Evolutionary conservation across 75 land plant species (phyloP), one percentile per base, ranked within the genome.

Genomic region (Pinus albicaulis): DNA sequence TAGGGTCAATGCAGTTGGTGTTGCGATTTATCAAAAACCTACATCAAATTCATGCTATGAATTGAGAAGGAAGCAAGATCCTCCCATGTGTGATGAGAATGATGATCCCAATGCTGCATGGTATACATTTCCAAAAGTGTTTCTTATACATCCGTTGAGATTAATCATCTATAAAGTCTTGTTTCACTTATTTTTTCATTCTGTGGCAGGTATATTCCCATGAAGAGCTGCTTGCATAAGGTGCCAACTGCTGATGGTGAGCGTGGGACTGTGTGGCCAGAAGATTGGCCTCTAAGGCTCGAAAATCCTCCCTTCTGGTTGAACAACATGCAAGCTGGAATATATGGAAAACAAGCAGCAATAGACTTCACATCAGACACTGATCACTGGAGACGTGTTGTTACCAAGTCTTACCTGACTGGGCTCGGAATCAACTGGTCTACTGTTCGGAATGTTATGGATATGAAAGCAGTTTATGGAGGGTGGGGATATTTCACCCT

Each of bases 401-500:
- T 94, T 34, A 59, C 73, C 31, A 86, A 83, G 57, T 92, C 97
- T 7, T 94, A 94, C 81, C 87, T 88, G 36, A 73, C 57, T 63
- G 92, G 91, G 14, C 28, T 94, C 68, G 92, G 92, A 28, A 85
- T 94, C 71, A 87, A 94, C 62, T 94, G 97, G 97, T 78, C 86
- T 58, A 84, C 4, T 19, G 76, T 94, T 20, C 85, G 91, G 28
- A 90, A 90, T 82, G 86, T 94, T 31, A 87, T 94, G 92, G 97
- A 94, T 78, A 94, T 94, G 97, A 94, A 92, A 78, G 82, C 97
- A 58, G 84, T 85, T 23, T 88, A 89, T 78, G 97, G 97, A 86
- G 97, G 97, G 97, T 93, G 77, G 57, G 36, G 16, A 52, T 38
- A 61, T 36, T 61, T 61, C 22, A n/a, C 24, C 24, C 23, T 17